Percentiles rank a stretch among this genome's conserved stretches.
Evolutionary conservation across 2,329 filamentous ascomycete species (phyloP).

Genomic region (Penicillium occitanis): DNA sequence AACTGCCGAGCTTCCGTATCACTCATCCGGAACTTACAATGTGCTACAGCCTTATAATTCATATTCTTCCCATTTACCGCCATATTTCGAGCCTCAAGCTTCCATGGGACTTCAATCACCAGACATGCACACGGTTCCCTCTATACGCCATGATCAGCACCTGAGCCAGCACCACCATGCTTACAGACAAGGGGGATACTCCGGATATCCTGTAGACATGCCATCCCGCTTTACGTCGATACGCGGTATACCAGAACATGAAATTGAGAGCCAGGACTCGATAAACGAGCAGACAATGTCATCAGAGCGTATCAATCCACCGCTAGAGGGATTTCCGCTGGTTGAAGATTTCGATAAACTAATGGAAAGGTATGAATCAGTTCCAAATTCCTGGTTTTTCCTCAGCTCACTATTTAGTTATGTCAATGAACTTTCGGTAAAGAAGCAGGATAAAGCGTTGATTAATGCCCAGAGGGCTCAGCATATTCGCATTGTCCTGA

Average conservation of each 20-base stretch:
- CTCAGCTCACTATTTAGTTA: slow-evolving; percentile 38
- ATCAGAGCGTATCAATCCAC: slow-evolving; percentile 46
- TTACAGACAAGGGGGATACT: slow-evolving; percentile 3
- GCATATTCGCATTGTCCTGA: slow-evolving; percentile 49
- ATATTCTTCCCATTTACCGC: slow-evolving; percentile 32
- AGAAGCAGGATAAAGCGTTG: slow-evolving; percentile 54
- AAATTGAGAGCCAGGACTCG: slow-evolving; percentile 49
- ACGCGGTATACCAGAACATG: slow-evolving; percentile 36
- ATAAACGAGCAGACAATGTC: slow-evolving; percentile 44
- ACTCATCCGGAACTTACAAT: slow-evolving; percentile 33
- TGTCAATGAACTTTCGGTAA: slow-evolving; percentile 50
- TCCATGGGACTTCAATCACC: slow-evolving; percentile 11
- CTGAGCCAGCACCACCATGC: slow-evolving; percentile 10
- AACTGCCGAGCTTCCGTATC: slow-evolving; percentile 32
- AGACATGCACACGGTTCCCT: slow-evolving; percentile 14
- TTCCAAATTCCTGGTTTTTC: background rate
- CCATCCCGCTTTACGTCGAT: slow-evolving; percentile 28
- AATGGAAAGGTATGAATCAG: slow-evolving; percentile 42
- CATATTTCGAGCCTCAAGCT: slow-evolving; percentile 33
- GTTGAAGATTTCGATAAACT: slow-evolving; percentile 48
- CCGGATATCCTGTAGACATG: slow-evolving; percentile 12
- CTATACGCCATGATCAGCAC: slow-evolving; percentile 15
- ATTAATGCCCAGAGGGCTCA: slow-evolving; percentile 50
- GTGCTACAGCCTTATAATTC: slow-evolving; percentile 36
- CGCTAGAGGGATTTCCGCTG: slow-evolving; percentile 47